Base-by-base conservation (phyloP, 352 stramenopile species). In the Pythium diclinum region DNA sequence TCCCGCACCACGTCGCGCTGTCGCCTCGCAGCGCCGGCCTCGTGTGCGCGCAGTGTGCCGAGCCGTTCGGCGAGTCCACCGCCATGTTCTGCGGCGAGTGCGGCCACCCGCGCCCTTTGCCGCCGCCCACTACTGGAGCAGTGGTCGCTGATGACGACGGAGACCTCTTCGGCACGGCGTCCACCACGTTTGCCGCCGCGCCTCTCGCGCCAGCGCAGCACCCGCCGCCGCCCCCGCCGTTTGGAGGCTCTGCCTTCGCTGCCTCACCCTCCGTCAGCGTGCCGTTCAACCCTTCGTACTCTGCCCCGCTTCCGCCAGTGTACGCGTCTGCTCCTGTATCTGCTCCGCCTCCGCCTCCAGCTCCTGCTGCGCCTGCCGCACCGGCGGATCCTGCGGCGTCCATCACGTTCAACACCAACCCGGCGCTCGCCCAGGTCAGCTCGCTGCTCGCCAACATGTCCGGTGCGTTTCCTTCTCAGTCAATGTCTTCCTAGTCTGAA, bases 51-150 rank as follows among this genome's bases (percentile, higher is more conserved):
- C 68, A 88, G 48, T 94, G 85, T 55, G 51, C 60, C 9, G 68
- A 67, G 40, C 76, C 78, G 1, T 92, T 89, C 51, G 72, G 62
- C 0, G 79, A 88, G 49, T 76, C 70, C 6, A 77, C 76, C 7
- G 85, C 81, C 7, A 47, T 69, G 6, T 94, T 94, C 57, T 94
- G 85, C 40, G 85, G 82, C 3, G 82, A 94, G 55, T 94, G 85
- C 25, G 85, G 85, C 10, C 70, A 87, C 28, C 76, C 84, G 17
- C 77, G 79, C 3, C 72, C 76, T 11, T n/a, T n/a, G n/a, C 42
- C 67, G 5, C 51, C 56, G 54, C 33, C 49, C 73, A 23, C 7
- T 49, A 6, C 49, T 30, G 25, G 59, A 11, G 21, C 63, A 34
- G 48, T 52, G 19, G 48, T 19, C 4, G 47, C 55, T 4, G 73